These are phyloP conservation scores for Coprinopsis sp. DNA, from an alignment of 768 basidiomycete species.

Conservation along the genomic window DNA sequence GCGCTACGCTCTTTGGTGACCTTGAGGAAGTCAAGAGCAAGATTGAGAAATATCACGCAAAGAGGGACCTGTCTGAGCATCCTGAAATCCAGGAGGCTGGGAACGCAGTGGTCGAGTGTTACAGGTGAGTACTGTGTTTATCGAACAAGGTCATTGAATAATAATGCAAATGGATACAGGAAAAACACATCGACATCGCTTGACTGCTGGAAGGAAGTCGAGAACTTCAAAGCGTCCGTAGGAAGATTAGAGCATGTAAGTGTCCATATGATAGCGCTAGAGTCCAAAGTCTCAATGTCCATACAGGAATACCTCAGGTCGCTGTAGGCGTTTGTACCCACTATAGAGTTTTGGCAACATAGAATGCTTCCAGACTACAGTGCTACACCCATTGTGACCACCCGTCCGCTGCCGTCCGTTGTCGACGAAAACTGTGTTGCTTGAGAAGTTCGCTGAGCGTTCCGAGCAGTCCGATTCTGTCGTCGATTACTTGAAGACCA, in stretches of 20 bases:
- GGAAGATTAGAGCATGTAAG: slow-evolving; percentile 64
- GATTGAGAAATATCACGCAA: slow-evolving; percentile 64
- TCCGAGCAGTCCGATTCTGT: background rate
- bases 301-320: slow-evolving; percentile 61
- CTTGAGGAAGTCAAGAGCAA: slow-evolving; percentile 69
- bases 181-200: slow-evolving; percentile 47
- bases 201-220: slow-evolving; percentile 73
- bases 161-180: slow-evolving; percentile 39
- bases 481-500: slow-evolving; percentile 14
- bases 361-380: background rate
- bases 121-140: slow-evolving; percentile 45
- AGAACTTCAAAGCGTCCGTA: slow-evolving; percentile 65
- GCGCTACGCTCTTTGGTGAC: slow-evolving; percentile 63
- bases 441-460: background rate
- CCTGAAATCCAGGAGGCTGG: slow-evolving; percentile 53
- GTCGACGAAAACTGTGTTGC: background rate
- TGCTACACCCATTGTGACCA: slow-evolving; percentile 9
- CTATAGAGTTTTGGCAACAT: background rate
- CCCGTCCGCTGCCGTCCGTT: slow-evolving; percentile 5
- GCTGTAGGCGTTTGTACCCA: slow-evolving; percentile 29
- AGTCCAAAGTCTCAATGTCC: background rate
- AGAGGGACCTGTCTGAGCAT: slow-evolving; percentile 49
- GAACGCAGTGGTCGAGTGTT: slow-evolving; percentile 67
- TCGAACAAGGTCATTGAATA: slow-evolving; percentile 3
- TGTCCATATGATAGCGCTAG: background rate